Base-by-base conservation (phyloP, 179 eudicot genomes). In the Silene noctiflora region DNA sequence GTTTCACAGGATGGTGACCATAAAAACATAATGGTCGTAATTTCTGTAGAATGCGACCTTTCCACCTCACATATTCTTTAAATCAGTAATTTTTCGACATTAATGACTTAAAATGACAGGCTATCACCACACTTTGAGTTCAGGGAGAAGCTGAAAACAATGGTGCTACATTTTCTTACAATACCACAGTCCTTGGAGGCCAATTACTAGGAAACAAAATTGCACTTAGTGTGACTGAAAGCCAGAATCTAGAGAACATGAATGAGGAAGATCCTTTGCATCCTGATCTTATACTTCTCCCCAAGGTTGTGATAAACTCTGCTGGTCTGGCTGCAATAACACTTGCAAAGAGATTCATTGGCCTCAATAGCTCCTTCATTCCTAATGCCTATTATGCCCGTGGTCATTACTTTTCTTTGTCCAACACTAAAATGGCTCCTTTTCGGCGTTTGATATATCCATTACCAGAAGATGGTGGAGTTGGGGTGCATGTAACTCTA, bases 381-480 rank as follows among this genome's bases (percentile, higher is more conserved):
- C 97, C 97, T 5, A 33, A 63, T 31, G 76, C 92, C 51, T 82
- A 80, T 79, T 89, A 81, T 83, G 97, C 98, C 73, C 91, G 97
- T 62, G 98, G 98, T 61, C 91, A 94, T 85, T 94, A 94, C 83
- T 92, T 89, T 81, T 83, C 90, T 39, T 75, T 94, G 46, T 85
- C 97, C 16, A 87, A 88, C 59, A 81, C 82, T 31, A 89, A 81
- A 85, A 67, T 33, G 75, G 84, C 93, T 4, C 87, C 95, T 67
- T 94, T 94, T 62, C 79, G 71, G 31, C 98, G 87, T 78, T 84
- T 94, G 85, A 92, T 94, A 68, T 94, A 94, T 84, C 98, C 98
- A 73, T 89, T 94, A 75, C 98, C 98, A 4, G 98, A 90, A 82
- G 97, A 90, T 76, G 98, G 98, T 71, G 97, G 98, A 31, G 81